Evolutionary conservation across 202 grass and related monocot genomes (phyloP).

Genomic region (Setaria italica): DNA sequence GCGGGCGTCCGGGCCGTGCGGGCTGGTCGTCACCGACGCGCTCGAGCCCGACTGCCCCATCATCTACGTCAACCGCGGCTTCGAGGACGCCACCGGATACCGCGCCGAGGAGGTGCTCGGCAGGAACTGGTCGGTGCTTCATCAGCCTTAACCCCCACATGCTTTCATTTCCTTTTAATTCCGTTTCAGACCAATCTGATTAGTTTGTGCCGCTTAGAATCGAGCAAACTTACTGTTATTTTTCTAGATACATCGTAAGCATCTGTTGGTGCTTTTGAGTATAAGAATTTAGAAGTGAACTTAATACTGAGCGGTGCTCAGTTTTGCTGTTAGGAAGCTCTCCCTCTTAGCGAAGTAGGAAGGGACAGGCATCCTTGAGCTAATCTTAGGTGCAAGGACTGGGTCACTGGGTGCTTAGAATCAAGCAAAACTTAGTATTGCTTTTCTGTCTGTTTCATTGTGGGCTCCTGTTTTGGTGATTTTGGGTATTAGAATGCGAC

Average conservation of each 20-base stretch:
- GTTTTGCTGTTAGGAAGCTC: not conserved
- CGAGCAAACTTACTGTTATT: not conserved
- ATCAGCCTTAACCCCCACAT: not conserved
- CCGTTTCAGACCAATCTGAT: not conserved
- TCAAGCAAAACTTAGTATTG: not conserved
- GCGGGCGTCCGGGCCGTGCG: slow-evolving; percentile 54
- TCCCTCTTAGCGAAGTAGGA: not conserved
- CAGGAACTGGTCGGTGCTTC: slow-evolving; percentile 74
- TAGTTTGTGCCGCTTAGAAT: not conserved
- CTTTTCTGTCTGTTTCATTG: not conserved
- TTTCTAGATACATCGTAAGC: not conserved
- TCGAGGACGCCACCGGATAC: slow-evolving; percentile 82
- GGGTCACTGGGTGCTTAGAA: not conserved
- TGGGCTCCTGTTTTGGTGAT: not conserved
- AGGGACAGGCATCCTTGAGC: not conserved
- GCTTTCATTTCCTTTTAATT: not conserved
- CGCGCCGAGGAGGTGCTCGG: slow-evolving; percentile 92
- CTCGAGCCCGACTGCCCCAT: slow-evolving; percentile 87
- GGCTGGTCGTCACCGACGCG: slow-evolving; percentile 82
- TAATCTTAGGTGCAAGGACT: not conserved
- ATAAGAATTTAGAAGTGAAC: not conserved
- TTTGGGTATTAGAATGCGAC: not conserved
- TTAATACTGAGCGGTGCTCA: not conserved
- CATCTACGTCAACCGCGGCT: slow-evolving; percentile 90
- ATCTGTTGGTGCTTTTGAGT: not conserved